Percentiles rank a stretch among this genome's conserved stretches.
These are phyloP conservation scores for Phytophthora capsici DNA, from an alignment of 352 stramenopile genomes.

Conservation along the genomic window DNA sequence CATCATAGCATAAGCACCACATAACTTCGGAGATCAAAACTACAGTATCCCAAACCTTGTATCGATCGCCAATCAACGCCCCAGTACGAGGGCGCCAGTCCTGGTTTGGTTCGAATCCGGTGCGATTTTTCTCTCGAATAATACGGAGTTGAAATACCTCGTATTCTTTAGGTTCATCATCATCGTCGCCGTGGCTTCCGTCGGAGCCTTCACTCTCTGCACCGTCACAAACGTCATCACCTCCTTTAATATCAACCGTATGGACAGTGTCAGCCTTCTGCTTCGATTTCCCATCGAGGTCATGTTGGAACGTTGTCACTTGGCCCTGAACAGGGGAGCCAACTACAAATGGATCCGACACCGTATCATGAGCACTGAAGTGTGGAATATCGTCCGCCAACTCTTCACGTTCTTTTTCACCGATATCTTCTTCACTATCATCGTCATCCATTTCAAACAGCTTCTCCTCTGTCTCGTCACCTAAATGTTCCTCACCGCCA, in stretches of 20 bases:
- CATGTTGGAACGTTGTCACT: constrained; percentile 37
- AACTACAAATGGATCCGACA: constrained; percentile 20
- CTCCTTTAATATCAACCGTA: constrained; percentile 44
- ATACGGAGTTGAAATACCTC: constrained; percentile 77
- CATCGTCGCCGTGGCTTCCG: constrained; percentile 41
- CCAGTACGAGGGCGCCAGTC: constrained; percentile 74
- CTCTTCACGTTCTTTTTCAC: constrained; percentile 12
- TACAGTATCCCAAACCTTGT: constrained; percentile 47
- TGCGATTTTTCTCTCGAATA: constrained; percentile 80
- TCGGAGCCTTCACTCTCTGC: constrained; percentile 42
- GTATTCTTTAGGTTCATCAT: constrained; percentile 59
- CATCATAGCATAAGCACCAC: constrained; percentile 6
- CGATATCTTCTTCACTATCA: constrained; percentile 18
- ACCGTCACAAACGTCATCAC: constrained; percentile 19
- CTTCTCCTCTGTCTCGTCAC: constrained; percentile 46
- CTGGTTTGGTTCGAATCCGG: constrained; percentile 80
- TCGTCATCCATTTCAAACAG: constrained; percentile 72
- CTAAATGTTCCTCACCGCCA: constrained; percentile 27
- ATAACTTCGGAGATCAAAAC: neutral
- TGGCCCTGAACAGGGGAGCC: constrained; percentile 30
- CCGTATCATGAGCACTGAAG: constrained; percentile 16
- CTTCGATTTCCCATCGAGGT: constrained; percentile 33
- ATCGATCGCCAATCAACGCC: constrained; percentile 63
- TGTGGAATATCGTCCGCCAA: constrained; percentile 23
- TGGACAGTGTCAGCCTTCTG: constrained; percentile 35